Evolutionary conservation across 2,329 filamentous ascomycete species (phyloP), one percentile per base, ranked within the genome.

Genomic region (Aspergillus proliferans): DNA sequence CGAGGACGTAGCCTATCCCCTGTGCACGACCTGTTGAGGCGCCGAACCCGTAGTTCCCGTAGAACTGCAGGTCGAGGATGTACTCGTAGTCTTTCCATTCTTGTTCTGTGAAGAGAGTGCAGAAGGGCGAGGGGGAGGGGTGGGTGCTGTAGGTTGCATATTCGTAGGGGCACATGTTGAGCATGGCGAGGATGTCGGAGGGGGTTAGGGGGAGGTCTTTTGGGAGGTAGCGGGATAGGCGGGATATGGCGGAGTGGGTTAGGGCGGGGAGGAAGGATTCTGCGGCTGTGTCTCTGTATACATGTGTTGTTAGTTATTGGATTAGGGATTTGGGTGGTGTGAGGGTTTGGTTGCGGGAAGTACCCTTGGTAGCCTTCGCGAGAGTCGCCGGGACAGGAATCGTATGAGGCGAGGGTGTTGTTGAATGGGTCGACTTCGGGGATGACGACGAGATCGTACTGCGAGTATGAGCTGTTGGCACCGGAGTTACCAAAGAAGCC

Each of bases 81-180:
- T 75, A 74, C 49, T 78, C 78, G 56, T 77, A 81, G 15, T 75
- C 76, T 18, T 68, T 62, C 78, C 78, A 81, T 58, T 81, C 78
- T 44, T 77, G 71, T 41, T 71, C 67, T 1, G 77, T 80, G 63
- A 81, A 81, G 22, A 80, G 69, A 18, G 59, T 54, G 63, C 78
- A 81, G 62, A 80, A 81, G 28, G 74, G 69, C 3, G 74, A 79
- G 19, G 61, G 10, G 9, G 9, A 30, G 26, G 26, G 26, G 4
- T 30, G 26, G 48, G 61, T 63, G 18, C 76, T 75, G 14, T 80
- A 69, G 53, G 73, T 77, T 34, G 66, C 73, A 43, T 65, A 67
- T 59, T 82, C 79, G 55, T 81, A 82, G 2, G 76, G 74, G 54
- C 79, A 82, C 46, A 79, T 69, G 52, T 71, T 79, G 58, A 74